Conservation (phyloP, 2,329 filamentous ascomycete genomes). For the Neofusicoccum umdonicola region DNA sequence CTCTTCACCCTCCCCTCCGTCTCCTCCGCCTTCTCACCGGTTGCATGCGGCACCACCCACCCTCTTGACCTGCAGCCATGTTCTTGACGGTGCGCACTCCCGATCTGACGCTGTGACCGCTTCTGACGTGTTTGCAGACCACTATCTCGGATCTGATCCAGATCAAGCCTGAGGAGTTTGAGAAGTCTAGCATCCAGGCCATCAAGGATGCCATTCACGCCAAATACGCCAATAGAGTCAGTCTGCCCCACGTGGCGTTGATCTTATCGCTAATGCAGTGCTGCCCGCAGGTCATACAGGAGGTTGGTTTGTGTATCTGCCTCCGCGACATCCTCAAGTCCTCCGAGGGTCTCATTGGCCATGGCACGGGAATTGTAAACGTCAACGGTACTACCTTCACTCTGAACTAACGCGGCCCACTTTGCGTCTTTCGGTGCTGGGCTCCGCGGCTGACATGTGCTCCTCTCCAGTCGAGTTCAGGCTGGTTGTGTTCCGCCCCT, state of each 20-base stretch:
- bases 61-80: background rate
- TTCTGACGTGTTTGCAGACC: constrained; percentile 55
- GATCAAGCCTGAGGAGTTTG: constrained; percentile 85
- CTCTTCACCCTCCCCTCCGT: background rate
- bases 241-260: background rate
- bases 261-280: constrained; percentile 5
- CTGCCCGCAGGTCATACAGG: constrained; percentile 70
- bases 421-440: background rate
- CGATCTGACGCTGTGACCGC: background rate
- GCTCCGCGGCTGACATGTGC: background rate
- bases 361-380: constrained; percentile 88
- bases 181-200: constrained; percentile 75
- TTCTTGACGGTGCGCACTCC: constrained; percentile 14
- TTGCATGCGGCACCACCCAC: background rate
- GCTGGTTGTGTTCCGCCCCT: constrained; percentile 89
- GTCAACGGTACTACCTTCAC: constrained; percentile 68
- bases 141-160: constrained; percentile 93
- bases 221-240: constrained; percentile 91
- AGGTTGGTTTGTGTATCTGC: constrained; percentile 88
- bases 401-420: background rate
- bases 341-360: constrained; percentile 90
- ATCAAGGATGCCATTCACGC: constrained; percentile 96
- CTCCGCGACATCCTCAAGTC: constrained; percentile 87
- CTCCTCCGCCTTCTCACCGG: background rate
- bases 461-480: constrained; percentile 74